Conservation (phyloP, 202 grass and related monocot genomes). For the Panicum hallii region DNA sequence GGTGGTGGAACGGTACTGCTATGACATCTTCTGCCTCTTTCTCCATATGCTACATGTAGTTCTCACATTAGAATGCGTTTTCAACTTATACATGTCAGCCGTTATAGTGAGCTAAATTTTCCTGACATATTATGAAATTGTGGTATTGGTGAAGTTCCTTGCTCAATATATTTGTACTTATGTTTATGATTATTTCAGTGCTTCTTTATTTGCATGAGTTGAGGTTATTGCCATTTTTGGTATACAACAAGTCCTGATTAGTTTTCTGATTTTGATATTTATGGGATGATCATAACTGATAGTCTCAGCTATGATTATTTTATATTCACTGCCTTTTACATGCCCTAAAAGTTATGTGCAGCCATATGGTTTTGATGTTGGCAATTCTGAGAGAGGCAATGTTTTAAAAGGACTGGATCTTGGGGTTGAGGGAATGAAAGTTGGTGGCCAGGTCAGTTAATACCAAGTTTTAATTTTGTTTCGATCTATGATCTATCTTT, state of each 20-base stretch:
- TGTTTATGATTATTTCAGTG: not conserved
- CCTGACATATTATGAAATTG: not conserved
- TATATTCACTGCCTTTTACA: not conserved
- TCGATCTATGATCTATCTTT: constrained; percentile 13
- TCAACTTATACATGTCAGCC: not conserved
- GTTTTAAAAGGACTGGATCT: constrained; percentile 95
- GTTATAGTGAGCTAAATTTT: not conserved
- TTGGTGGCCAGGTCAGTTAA: constrained; percentile 79
- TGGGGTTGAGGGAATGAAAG: constrained; percentile 97
- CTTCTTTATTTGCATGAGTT: constrained; percentile 16
- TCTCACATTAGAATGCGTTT: not conserved
- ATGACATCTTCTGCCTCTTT: constrained; percentile 47
- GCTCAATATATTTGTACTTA: not conserved
- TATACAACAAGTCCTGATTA: not conserved
- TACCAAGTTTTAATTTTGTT: constrained; percentile 38
- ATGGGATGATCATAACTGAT: not conserved
- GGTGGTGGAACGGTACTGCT: constrained; percentile 81
- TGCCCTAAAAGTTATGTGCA: constrained; percentile 49
- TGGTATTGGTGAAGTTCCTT: not conserved
- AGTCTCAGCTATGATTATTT: constrained; percentile 4
- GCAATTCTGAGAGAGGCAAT: constrained; percentile 87
- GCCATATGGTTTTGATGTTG: constrained; percentile 96
- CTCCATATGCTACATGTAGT: not conserved
- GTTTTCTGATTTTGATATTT: not conserved
- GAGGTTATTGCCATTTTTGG: constrained; percentile 2